Percentiles rank a stretch among this genome's conserved stretches.
These are phyloP conservation scores for Tephrocybe rancida DNA, from an alignment of 768 basidiomycete genomes.

Conservation along the genomic window DNA sequence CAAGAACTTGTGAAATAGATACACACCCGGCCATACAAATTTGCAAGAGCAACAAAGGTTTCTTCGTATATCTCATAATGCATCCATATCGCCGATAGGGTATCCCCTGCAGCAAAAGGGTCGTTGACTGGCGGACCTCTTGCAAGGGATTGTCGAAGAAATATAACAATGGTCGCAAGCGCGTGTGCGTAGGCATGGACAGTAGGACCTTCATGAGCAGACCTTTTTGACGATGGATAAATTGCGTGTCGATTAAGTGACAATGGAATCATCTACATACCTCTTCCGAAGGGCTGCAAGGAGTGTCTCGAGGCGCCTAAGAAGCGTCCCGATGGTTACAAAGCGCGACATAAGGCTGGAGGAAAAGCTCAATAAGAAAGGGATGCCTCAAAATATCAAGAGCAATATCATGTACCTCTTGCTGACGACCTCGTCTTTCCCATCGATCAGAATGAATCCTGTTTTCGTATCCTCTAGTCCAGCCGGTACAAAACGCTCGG, in stretches of 20 bases:
- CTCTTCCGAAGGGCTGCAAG: slow-evolving; percentile 46
- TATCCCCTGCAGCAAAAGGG: slow-evolving; percentile 18
- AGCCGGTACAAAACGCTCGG: slow-evolving; percentile 59
- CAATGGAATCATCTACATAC: slow-evolving; percentile 34
- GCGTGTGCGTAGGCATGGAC: slow-evolving; percentile 70
- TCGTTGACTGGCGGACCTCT: slow-evolving; percentile 37
- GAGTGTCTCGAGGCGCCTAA: slow-evolving; percentile 67
- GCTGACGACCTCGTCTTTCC: slow-evolving; percentile 58
- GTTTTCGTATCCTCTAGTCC: slow-evolving; percentile 33
- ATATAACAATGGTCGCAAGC: slow-evolving; percentile 54
- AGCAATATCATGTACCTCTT: slow-evolving; percentile 44
- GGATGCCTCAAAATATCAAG: background rate
- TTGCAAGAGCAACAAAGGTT: slow-evolving; percentile 51
- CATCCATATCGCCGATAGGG: slow-evolving; percentile 47
- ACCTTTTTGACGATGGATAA: slow-evolving; percentile 30
- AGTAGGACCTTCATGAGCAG: slow-evolving; percentile 49
- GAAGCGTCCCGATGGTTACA: slow-evolving; percentile 63
- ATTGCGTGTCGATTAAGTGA: no score
- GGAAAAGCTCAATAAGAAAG: background rate
- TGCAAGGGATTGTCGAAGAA: slow-evolving; percentile 49
- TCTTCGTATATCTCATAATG: slow-evolving; percentile 54
- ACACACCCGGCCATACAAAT: slow-evolving; percentile 63
- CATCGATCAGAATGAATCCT: slow-evolving; percentile 50
- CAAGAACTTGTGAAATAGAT: background rate
- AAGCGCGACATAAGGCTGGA: slow-evolving; percentile 63